Evolutionary conservation across 129 eudicot species (phyloP), one percentile per base, ranked within the genome.

Genomic region (Pittosporum tobira): DNA sequence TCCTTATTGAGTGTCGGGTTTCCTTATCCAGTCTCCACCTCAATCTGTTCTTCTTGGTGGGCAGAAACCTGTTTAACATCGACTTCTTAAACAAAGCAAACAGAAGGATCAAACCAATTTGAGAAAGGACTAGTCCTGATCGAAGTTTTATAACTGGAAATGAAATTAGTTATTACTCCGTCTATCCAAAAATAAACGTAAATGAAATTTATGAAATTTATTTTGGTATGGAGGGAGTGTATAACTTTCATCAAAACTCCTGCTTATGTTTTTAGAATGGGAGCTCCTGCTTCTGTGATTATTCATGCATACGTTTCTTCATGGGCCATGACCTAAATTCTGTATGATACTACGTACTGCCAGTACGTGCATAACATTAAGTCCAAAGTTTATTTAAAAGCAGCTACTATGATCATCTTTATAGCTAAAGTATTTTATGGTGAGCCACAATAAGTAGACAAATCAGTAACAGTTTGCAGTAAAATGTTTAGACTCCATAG

Each of bases 11-110:
- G 22, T 70, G 71, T 10, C 76, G 75, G 9, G 93, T 89, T 71
- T 89, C 95, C 51, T 66, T 70, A 21, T 85, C 88, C 34, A 89
- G 79, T 42, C 73, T 82, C 88, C 80, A 66, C 66, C 84, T 73
- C 67, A 73, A 34, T 69, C 66, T 68, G 70, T 89, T 89, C 57
- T 63, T 79, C 85, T 79, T 77, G 19, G 97, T 89, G 1, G 97
- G 97, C 57, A 89, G 42, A 69, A 81, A 88, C 79, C 96, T 88
- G 77, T 61, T 66, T 23, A 22, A 51, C 24, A 51, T 15, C 23
- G 5, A 28, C 23, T 3, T 18, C 16, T 54, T 18, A n/a, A n/a
- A 18, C 43, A 30, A 30, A 2, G n/a, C n/a, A 12, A 31, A 6
- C 20, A n/a, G n/a, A n/a, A 13, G 48, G 67, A 48, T 27, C 27